Percentiles rank a stretch among this genome's conserved stretches.
Conservation (phyloP, 2,329 filamentous ascomycete species). For the Apiospora arundinis region DNA sequence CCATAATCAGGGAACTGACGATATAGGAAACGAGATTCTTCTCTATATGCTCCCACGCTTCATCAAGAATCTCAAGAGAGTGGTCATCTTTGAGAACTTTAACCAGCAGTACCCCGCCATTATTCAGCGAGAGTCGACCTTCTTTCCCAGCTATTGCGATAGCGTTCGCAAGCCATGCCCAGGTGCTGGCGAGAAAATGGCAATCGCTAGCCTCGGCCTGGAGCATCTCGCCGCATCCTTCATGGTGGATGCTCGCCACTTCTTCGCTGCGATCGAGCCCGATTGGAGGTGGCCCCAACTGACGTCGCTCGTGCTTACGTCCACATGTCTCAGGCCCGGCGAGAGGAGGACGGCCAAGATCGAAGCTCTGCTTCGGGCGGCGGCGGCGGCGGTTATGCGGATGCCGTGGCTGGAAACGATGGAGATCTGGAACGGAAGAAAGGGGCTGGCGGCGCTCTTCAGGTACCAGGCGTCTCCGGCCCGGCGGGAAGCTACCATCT, state of each 20-base stretch:
- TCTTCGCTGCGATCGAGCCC: slow-evolving; percentile 34
- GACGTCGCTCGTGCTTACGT: slow-evolving; percentile 41
- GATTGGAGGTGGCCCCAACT: slow-evolving; percentile 39
- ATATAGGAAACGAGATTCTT: slow-evolving; percentile 28
- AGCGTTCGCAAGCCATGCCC: slow-evolving; percentile 29
- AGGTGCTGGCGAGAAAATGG: slow-evolving; percentile 33
- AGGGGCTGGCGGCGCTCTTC: slow-evolving; percentile 41
- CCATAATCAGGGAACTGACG: slow-evolving; percentile 32
- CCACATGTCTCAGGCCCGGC: slow-evolving; percentile 34
- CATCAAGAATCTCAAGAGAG: slow-evolving; percentile 28
- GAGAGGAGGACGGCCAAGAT: slow-evolving; percentile 31
- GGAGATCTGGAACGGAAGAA: slow-evolving; percentile 44
- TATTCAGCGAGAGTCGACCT: slow-evolving; percentile 20
- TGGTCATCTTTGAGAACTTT: slow-evolving; percentile 41
- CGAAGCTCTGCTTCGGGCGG: slow-evolving; percentile 34
- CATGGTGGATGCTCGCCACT: slow-evolving; percentile 39
- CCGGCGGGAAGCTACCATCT: slow-evolving; percentile 31
- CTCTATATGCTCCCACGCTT: slow-evolving; percentile 22
- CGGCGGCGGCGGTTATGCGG: slow-evolving; percentile 35
- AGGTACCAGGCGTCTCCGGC: slow-evolving; percentile 32
- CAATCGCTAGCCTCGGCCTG: slow-evolving; percentile 36
- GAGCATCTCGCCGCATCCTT: slow-evolving; percentile 40
- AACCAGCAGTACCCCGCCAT: slow-evolving; percentile 37
- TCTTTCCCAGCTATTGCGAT: slow-evolving; percentile 21
- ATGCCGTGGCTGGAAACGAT: slow-evolving; percentile 43